These are phyloP conservation scores for Orbilia oligospora DNA, from an alignment of 2,329 filamentous ascomycete genomes.

Conservation along the genomic window DNA sequence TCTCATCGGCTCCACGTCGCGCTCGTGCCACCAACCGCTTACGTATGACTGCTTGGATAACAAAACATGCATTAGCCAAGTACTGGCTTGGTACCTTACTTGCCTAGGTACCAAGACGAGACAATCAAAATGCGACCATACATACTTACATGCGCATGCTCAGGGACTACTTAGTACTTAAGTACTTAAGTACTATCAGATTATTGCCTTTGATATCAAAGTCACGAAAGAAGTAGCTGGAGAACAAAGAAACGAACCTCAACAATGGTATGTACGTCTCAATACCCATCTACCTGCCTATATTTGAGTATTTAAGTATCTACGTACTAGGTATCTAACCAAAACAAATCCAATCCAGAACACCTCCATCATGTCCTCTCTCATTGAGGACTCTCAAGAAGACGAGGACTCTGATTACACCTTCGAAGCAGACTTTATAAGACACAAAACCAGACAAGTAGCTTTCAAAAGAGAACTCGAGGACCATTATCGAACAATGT, in stretches of 20 bases:
- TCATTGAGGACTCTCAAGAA: slow-evolving; percentile 50
- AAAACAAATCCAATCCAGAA: not conserved
- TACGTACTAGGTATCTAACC: not conserved
- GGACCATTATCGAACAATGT: slow-evolving; percentile 11
- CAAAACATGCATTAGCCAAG: not conserved
- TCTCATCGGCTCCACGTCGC: slow-evolving; percentile 2
- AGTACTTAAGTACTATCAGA: no score
- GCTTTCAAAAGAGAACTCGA: slow-evolving; percentile 26
- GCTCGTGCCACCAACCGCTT: slow-evolving; percentile 7
- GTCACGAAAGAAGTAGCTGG: no score
- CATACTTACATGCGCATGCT: no score
- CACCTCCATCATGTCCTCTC: not conserved
- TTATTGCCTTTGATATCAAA: no score
- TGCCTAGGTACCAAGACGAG: no score
- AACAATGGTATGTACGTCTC: slow-evolving; percentile 3
- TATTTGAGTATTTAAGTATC: not conserved
- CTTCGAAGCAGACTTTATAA: slow-evolving; percentile 38
- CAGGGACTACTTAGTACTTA: no score
- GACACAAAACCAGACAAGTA: slow-evolving; percentile 20
- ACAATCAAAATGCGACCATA: not conserved
- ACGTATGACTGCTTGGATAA: not conserved
- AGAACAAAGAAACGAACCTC: not conserved
- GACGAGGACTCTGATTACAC: slow-evolving; percentile 53
- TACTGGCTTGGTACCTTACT: not conserved
- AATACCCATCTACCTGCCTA: not conserved